Conservation (phyloP, 129 eudicot genomes). For the Pulicaria dysenterica region DNA sequence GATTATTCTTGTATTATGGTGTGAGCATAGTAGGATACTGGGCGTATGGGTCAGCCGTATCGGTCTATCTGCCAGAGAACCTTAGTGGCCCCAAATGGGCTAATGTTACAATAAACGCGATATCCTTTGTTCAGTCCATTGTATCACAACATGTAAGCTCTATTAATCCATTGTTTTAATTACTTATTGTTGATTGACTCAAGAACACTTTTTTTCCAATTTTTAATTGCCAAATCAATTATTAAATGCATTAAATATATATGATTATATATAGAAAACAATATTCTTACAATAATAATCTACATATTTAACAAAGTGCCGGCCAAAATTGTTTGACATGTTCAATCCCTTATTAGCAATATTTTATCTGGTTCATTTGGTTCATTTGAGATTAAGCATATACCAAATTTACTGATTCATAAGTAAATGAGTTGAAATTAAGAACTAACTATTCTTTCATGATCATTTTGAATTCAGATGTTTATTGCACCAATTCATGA, state of each 20-base stretch:
- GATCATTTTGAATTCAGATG: constrained; percentile 40
- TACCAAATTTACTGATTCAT: neutral
- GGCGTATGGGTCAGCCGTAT: constrained; percentile 58
- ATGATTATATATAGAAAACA: constrained; percentile 1
- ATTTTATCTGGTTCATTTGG: neutral
- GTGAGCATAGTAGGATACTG: constrained; percentile 59
- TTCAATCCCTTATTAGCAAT: neutral
- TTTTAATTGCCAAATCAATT: neutral
- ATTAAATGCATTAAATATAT: neutral
- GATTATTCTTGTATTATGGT: constrained; percentile 49
- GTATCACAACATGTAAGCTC: constrained; percentile 61
- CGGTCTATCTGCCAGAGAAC: constrained; percentile 45
- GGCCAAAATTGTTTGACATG: neutral
- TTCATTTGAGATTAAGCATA: neutral
- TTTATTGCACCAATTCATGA: constrained; percentile 56
- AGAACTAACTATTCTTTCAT: neutral
- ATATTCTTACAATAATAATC: neutral
- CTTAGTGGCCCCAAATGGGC: constrained; percentile 64
- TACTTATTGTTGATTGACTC: neutral
- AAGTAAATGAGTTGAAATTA: neutral
- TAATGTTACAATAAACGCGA: constrained; percentile 43
- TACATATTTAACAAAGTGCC: neutral
- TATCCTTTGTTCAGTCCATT: constrained; percentile 46
- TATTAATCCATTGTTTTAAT: neutral
- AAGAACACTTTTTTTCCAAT: neutral